phyloP scores from a whole-genome alignment of 441 rosid species.

The Euphorbia schlechtendalii region DNA sequence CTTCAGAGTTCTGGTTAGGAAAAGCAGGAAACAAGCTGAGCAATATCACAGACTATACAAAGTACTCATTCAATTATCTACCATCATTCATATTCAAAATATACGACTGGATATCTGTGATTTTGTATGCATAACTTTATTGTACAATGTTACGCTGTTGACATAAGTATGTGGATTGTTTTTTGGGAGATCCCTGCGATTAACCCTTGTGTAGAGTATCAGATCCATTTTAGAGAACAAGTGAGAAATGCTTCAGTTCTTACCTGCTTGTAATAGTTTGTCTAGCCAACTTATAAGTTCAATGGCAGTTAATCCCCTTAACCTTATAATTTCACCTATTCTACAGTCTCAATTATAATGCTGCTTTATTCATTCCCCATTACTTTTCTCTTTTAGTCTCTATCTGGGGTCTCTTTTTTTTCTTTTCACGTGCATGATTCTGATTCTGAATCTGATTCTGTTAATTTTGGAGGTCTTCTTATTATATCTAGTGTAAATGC shows the following conservation, averaged over 20 bases:
- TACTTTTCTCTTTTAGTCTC: not conserved
- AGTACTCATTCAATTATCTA: slow-evolving; percentile 33
- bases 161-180: too few relatives aligned
- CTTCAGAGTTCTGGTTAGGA: slow-evolving; percentile 89
- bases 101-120: not conserved
- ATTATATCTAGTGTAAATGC: not conserved
- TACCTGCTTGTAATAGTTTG: too few relatives aligned
- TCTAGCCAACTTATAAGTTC: not conserved
- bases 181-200: not conserved
- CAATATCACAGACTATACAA: slow-evolving; percentile 86
- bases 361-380: not conserved
- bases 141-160: too few relatives aligned
- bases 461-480: too few relatives aligned
- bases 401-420: not conserved
- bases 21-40: slow-evolving; percentile 98
- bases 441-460: too few relatives aligned
- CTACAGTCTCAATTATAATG: too few relatives aligned
- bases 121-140: too few relatives aligned
- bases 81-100: not conserved
- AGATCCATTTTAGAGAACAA: not conserved
- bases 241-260: not conserved
- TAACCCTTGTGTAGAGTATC: not conserved
- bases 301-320: not conserved
- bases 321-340: not conserved
- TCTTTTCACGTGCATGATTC: not conserved